Conservation (phyloP, 768 basidiomycete genomes). For the Lactifluus subvellereus region DNA sequence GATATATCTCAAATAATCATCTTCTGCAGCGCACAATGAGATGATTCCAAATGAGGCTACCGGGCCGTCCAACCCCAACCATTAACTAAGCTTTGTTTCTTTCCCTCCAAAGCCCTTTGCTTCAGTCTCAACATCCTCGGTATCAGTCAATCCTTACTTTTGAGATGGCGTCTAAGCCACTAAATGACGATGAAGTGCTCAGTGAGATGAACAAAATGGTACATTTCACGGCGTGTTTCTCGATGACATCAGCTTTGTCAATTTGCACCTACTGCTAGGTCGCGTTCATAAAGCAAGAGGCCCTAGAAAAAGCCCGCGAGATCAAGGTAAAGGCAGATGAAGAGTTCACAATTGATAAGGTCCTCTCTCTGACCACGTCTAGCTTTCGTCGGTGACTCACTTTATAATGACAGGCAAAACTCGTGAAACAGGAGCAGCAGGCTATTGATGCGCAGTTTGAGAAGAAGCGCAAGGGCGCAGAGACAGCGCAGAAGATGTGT, state of each 20-base stretch:
- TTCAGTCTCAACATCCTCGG: not conserved
- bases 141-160: not conserved
- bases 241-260: not conserved
- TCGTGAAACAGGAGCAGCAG: constrained; percentile 93
- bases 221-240: constrained; percentile 23
- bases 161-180: constrained; percentile 65
- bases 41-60: constrained; percentile 33
- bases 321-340: constrained; percentile 97
- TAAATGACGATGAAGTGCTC: constrained; percentile 93
- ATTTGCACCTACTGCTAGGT: constrained; percentile 40
- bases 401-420: constrained; percentile 64
- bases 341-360: constrained; percentile 99
- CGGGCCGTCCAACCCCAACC: not conserved
- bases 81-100: constrained; percentile 50
- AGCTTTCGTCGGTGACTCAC: not conserved
- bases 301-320: constrained; percentile 94
- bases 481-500: constrained; percentile 95
- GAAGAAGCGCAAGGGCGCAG: constrained; percentile 92
- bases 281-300: constrained; percentile 98
- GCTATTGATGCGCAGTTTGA: constrained; percentile 92
- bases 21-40: no score
- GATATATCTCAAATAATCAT: no score
- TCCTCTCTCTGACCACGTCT: constrained; percentile 25
- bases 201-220: constrained; percentile 99
- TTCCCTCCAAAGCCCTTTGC: not conserved